A percentile compares a stretch with the other conserved stretches of the same genome.
These are phyloP conservation scores for Vickermania spadyakhi DNA, from an alignment of 208 protist genomes.

Conservation along the genomic window DNA sequence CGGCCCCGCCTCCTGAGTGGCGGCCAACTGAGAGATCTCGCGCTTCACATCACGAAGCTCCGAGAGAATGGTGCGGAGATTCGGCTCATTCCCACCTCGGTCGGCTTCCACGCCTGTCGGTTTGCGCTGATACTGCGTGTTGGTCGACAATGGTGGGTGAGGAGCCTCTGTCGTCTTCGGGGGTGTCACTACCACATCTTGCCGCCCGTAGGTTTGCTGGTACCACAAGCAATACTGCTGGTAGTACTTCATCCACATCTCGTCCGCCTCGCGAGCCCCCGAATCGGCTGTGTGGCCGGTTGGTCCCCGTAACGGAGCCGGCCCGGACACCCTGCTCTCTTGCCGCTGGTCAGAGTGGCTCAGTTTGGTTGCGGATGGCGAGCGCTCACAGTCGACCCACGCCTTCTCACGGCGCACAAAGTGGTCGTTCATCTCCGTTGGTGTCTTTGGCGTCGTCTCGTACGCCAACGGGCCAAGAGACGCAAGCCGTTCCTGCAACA, in stretches of 20 bases:
- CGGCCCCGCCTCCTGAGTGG: background rate
- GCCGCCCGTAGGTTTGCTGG: slow-evolving; percentile 3
- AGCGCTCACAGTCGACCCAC: background rate
- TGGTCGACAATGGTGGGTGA: background rate
- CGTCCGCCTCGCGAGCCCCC: slow-evolving; percentile 49
- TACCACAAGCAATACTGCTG: slow-evolving; percentile 33
- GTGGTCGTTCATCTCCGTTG: background rate
- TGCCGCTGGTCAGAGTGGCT: background rate
- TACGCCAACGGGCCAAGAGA: background rate
- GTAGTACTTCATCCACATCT: slow-evolving; percentile 61
- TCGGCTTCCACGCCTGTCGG: background rate
- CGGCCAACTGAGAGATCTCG: background rate
- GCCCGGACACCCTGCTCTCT: too few species aligned
- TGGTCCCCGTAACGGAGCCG: too few species aligned
- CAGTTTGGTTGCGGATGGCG: background rate
- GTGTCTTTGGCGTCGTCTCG: background rate
- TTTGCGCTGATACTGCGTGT: too few species aligned
- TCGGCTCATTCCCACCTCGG: background rate
- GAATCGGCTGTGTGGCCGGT: slow-evolving; percentile 8
- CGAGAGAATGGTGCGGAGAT: background rate
- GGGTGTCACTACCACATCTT: background rate
- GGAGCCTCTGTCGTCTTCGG: background rate
- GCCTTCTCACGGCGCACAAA: background rate
- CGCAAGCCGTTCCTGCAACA: background rate
- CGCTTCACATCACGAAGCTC: background rate